Percentiles rank a stretch among this genome's conserved stretches.
Evolutionary conservation across 1,284 basidiomycete species (phyloP).

Genomic region (Singerocomus inundabilis): DNA sequence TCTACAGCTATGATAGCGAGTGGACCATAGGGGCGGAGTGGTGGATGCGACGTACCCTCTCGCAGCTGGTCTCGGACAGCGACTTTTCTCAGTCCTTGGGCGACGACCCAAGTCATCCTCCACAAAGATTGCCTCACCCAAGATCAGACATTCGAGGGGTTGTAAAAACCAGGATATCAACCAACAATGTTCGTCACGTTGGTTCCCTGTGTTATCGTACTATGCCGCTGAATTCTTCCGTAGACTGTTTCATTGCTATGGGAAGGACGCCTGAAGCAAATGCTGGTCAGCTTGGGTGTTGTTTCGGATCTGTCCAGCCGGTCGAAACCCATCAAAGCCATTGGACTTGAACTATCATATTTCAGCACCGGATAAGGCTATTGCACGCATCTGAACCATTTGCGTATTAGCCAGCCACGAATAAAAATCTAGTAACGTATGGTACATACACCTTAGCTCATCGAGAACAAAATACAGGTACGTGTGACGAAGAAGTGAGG

Average conservation of each 20-base stretch:
- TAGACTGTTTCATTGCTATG: conserved; percentile 90
- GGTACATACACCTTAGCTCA: conserved; percentile 20
- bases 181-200: conserved; percentile 67
- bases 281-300: conserved; percentile 87
- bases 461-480: conserved; percentile 25
- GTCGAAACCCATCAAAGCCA: conserved; percentile 79
- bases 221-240: conserved; percentile 11
- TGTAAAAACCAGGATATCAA: conserved; percentile 86
- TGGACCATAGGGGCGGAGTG: conserved; percentile 94
- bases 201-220: background rate
- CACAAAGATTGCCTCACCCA: conserved; percentile 9
- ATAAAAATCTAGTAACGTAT: conserved; percentile 19
- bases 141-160: conserved; percentile 67
- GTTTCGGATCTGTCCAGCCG: conserved; percentile 85
- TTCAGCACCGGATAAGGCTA: conserved; percentile 69
- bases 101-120: conserved; percentile 3
- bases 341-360: conserved; percentile 90
- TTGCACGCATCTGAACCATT: background rate
- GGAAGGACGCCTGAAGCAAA: conserved; percentile 90
- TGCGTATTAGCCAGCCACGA: conserved; percentile 4
- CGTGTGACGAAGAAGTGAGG: conserved; percentile 14
- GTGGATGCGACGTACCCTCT: conserved; percentile 68
- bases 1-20: conserved; percentile 96
- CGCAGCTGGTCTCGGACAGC: conserved; percentile 18
- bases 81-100: background rate